Conservation (phyloP, 2,329 filamentous ascomycete species). For the Cordyceps cicadae region DNA sequence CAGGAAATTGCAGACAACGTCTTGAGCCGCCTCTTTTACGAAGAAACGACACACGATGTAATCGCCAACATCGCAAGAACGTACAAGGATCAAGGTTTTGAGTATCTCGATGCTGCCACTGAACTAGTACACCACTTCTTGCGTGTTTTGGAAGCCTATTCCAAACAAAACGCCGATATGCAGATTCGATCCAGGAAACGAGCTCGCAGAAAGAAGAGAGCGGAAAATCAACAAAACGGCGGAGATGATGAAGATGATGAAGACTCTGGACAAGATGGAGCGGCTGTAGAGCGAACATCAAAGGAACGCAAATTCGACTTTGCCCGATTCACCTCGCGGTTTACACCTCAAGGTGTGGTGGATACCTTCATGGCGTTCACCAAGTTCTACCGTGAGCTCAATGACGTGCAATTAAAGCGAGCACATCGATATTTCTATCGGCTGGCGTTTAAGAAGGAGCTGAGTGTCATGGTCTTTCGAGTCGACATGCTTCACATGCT, state of each 20-base stretch:
- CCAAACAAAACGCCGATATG: constrained; percentile 89
- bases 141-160: constrained; percentile 84
- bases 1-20: constrained; percentile 98
- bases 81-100: constrained; percentile 92
- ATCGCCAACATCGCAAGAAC: constrained; percentile 69
- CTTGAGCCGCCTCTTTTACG: constrained; percentile 94
- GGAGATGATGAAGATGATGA: constrained; percentile 51
- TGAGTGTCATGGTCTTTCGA: constrained; percentile 79
- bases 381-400: constrained; percentile 72
- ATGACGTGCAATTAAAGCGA: constrained; percentile 74
- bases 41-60: constrained; percentile 86
- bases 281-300: constrained; percentile 59
- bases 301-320: constrained; percentile 94
- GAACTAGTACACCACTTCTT: constrained; percentile 88
- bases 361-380: constrained; percentile 81
- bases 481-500: constrained; percentile 86
- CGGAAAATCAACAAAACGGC: constrained; percentile 14
- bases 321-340: constrained; percentile 68
- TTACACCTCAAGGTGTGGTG: constrained; percentile 75
- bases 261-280: constrained; percentile 63
- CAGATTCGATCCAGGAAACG: constrained; percentile 78
- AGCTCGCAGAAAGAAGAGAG: constrained; percentile 64
- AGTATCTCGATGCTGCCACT: constrained; percentile 85
- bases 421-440: constrained; percentile 92
- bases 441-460: constrained; percentile 88